Conservation (phyloP, 2,329 filamentous ascomycete genomes). For the Diatrype stigma region DNA sequence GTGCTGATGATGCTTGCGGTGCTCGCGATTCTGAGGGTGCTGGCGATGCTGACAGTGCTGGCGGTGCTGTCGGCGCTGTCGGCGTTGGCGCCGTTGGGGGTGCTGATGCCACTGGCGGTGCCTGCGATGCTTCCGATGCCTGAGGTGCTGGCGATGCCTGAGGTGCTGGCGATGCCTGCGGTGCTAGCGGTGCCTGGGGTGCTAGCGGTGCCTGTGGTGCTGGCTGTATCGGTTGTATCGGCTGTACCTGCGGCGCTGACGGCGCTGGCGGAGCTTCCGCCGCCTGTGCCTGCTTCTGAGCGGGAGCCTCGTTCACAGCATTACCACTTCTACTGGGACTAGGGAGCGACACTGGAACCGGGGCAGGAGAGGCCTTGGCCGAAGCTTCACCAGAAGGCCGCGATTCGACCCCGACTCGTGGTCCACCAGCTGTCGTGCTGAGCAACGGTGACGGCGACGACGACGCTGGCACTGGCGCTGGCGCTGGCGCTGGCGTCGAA, state of each 20-base stretch:
- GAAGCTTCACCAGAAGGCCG: background rate
- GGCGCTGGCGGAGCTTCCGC: background rate
- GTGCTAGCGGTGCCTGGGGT: no score
- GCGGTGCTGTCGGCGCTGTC: no score
- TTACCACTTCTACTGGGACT: background rate
- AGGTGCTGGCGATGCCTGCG: no score
- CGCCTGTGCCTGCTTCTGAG: slow-evolving; percentile 1
- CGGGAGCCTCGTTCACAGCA: background rate
- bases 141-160: no score
- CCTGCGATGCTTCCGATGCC: no score
- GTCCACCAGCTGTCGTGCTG: background rate
- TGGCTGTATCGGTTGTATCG: slow-evolving; percentile 19
- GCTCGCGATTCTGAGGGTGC: no score
- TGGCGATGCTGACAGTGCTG: no score
- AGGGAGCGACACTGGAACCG: background rate
- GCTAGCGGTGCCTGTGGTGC: no score
- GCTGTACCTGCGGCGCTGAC: background rate
- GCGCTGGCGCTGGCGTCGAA: background rate
- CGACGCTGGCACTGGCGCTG: slow-evolving; percentile 3
- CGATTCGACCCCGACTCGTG: background rate
- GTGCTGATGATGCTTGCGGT: no score
- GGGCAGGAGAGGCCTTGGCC: background rate
- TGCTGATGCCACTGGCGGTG: no score
- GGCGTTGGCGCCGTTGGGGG: no score
- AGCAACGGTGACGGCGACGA: slow-evolving; percentile 6